These are phyloP conservation scores for Diophrys sp. DNA, from an alignment of 73 alveolate species.

Conservation along the genomic window DNA sequence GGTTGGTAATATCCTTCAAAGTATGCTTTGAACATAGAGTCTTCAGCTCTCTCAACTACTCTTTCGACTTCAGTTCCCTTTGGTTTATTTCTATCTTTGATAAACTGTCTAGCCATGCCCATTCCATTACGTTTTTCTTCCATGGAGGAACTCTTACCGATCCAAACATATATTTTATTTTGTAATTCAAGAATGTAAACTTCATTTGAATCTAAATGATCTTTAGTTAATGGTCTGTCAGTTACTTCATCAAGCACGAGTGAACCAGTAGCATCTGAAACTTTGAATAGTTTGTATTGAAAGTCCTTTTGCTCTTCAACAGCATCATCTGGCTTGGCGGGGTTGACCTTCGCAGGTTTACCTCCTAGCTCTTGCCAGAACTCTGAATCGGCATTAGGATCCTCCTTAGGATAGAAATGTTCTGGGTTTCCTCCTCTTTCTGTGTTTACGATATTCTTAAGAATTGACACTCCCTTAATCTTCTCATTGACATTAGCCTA, in stretches of 20 bases:
- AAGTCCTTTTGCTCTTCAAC: slow-evolving; percentile 22
- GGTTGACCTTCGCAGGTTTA: slow-evolving; percentile 43
- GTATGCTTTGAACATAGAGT: slow-evolving; percentile 53
- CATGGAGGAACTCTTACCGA: slow-evolving; percentile 42
- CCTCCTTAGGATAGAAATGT: slow-evolving; percentile 44
- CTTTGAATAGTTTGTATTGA: slow-evolving; percentile 32
- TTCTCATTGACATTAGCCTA: slow-evolving; percentile 47
- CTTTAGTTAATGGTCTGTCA: slow-evolving; percentile 54
- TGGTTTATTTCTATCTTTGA: slow-evolving; percentile 27
- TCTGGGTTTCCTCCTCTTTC: slow-evolving; percentile 52
- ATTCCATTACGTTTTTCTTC: slow-evolving; percentile 53
- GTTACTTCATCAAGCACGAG: slow-evolving; percentile 33
- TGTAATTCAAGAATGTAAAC: slow-evolving; percentile 48
- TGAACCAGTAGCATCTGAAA: slow-evolving; percentile 26
- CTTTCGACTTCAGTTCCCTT: slow-evolving; percentile 30
- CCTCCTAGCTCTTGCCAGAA: slow-evolving; percentile 62
- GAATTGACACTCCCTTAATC: slow-evolving; percentile 43
- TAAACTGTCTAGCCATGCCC: slow-evolving; percentile 39
- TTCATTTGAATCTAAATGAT: slow-evolving; percentile 39
- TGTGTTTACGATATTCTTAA: slow-evolving; percentile 35
- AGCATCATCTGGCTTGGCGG: slow-evolving; percentile 51
- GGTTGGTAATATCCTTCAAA: slow-evolving; percentile 27
- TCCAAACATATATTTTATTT: slow-evolving; percentile 41
- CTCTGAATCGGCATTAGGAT: slow-evolving; percentile 32
- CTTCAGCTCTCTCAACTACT: slow-evolving; percentile 52